A percentile compares a stretch with the other conserved stretches of the same genome.
phyloP scores from a whole-genome alignment of 768 basidiomycete species.

The Suillus discolor region DNA sequence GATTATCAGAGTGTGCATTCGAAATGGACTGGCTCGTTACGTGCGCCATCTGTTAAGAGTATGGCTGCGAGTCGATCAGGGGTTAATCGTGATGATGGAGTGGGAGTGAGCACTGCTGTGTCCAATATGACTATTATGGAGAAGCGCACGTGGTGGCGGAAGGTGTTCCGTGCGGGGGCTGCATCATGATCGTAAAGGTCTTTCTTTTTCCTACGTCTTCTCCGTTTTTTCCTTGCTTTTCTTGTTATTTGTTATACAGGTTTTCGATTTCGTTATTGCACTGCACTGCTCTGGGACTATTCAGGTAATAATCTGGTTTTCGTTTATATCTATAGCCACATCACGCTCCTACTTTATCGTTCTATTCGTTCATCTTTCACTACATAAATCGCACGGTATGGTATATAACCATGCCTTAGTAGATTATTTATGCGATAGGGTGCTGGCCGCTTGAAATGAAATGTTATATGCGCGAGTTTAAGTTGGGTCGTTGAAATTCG shows the following conservation, averaged over 20 bases:
- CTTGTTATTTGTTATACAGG: conserved; percentile 1
- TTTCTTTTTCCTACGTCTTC: background rate
- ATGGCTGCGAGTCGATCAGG: conserved; percentile 16
- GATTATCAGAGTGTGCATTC: conserved; percentile 34
- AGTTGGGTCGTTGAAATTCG: background rate
- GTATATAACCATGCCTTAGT: background rate
- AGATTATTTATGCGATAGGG: background rate
- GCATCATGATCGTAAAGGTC: background rate
- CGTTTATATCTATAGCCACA: background rate
- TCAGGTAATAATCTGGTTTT: background rate
- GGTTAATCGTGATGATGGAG: background rate
- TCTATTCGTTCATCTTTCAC: background rate
- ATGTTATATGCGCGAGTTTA: background rate
- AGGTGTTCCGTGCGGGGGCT: conserved; percentile 23
- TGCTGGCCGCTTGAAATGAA: background rate
- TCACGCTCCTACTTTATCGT: background rate
- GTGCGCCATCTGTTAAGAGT: conserved; percentile 21
- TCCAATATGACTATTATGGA: conserved; percentile 13
- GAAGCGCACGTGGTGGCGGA: conserved; percentile 34
- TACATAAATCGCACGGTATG: background rate
- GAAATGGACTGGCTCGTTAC: conserved; percentile 18
- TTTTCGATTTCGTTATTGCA: conserved; percentile 5
- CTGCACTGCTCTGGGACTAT: background rate
- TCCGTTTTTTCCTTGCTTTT: conserved; percentile 2
- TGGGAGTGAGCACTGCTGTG: background rate